Evolutionary conservation across 495 filamentous ascomycete species (phyloP), one percentile per base, ranked within the genome.

Genomic region (Bombardia bombarda): DNA sequence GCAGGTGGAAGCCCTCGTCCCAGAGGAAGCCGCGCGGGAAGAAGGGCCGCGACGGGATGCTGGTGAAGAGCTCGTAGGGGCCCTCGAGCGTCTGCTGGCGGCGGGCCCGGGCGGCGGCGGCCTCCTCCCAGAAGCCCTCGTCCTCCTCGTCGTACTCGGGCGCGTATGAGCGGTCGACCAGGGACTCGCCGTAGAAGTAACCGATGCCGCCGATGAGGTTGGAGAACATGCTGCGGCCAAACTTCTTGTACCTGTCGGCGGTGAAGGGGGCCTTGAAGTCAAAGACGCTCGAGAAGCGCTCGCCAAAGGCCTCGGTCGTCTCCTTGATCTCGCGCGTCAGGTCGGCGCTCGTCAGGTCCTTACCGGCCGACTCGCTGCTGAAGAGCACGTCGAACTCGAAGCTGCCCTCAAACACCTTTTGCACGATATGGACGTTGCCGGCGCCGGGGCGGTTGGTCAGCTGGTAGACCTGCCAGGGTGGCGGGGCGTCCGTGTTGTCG

Each of bases 341-440:
- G 45, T 79, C 77, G 36, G 81, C 75, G 37, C 85, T 83, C 66
- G 56, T 61, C 26, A 62, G 30, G 35, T 62, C 69, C 61, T 78
- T 70, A 9, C 76, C 72, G 2, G 81, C 77, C 16, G 87, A 90
- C 35, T 67, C 78, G 46, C 90, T 95, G 4, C 86, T 87, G 68
- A 86, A 97, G 19, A 97, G 72, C 32, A 97, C 70, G 54, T 98
- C 92, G 52, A 98, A 97, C 73, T 92, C 87, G 58, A 97, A 98
- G 18, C 80, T 53, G 1, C 93, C 93, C 56, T 86, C 77, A 58
- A 96, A 98, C 3, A 89, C 74, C 63, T 95, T 97, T 62, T 98
- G 90, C 30, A 97, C 76, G 36, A 93, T 68, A 47, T 98, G 92
- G 3, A 88, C 52, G 54, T 97, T 97, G 12, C 90, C 93, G 16